phyloP scores from a whole-genome alignment of 306 rosid species.

The Medicago lupulina region DNA sequence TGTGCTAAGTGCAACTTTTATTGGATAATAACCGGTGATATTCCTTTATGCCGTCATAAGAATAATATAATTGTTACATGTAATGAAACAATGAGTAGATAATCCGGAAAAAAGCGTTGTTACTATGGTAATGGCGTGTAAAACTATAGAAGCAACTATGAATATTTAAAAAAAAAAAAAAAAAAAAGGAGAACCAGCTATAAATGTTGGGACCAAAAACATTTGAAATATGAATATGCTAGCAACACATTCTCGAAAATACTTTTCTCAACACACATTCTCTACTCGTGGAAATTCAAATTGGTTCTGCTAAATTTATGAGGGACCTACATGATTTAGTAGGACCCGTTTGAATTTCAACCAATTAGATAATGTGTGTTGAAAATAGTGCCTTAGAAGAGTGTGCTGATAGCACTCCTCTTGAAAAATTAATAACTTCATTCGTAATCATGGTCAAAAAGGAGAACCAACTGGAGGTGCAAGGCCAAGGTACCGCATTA shows the following conservation, averaged over 20 bases:
- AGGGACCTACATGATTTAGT: not conserved
- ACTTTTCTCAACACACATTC: not conserved
- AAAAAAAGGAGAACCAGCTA: slow-evolving; percentile 1
- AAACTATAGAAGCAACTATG: not conserved
- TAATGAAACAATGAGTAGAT: slow-evolving; percentile 9
- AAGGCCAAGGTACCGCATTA: slow-evolving; percentile 82
- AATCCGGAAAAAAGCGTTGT: not conserved
- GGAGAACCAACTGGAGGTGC: slow-evolving; percentile 81
- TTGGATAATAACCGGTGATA: not conserved
- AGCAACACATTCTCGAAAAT: not conserved
- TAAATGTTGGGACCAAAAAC: slow-evolving; percentile 19
- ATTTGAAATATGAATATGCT: slow-evolving; percentile 16
- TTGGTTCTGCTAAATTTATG: not conserved
- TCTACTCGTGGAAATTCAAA: no score
- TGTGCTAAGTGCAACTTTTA: not conserved
- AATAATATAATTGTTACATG: slow-evolving; percentile 15
- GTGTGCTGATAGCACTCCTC: not conserved
- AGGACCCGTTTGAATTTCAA: not conserved
- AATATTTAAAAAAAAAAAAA: not conserved
- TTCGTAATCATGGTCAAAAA: slow-evolving; percentile 37
- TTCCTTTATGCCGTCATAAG: not conserved
- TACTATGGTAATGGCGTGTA: slow-evolving; percentile 9
- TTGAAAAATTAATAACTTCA: slow-evolving; percentile 12
- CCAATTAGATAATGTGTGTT: not conserved
- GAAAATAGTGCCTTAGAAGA: not conserved